Evolutionary conservation across 2,329 filamentous ascomycete genomes (phyloP).

Genomic region (Thielaviopsis euricoi): DNA sequence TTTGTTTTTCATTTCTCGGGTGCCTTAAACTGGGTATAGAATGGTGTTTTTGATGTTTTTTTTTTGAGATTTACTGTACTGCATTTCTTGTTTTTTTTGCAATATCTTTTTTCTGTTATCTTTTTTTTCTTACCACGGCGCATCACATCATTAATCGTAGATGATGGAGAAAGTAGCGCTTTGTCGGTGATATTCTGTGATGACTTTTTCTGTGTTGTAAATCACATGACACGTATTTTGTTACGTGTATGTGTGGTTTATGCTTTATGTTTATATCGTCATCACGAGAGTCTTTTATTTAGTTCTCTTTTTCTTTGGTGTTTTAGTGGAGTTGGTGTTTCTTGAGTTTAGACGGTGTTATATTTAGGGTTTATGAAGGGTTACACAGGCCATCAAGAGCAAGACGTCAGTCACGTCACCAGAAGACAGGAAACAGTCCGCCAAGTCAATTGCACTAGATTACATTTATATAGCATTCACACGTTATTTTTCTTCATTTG

Average conservation of each 20-base stretch:
- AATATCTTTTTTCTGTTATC: neutral
- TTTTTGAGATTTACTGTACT: constrained; percentile 7
- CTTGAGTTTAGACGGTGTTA: neutral
- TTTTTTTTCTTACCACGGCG: neutral
- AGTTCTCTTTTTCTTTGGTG: neutral
- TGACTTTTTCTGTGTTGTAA: neutral
- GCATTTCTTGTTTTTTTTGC: constrained; percentile 9
- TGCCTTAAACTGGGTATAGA: neutral
- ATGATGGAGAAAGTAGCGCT: neutral
- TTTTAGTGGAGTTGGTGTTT: neutral
- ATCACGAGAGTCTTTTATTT: neutral
- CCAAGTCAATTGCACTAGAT: neutral
- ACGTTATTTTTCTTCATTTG: neutral
- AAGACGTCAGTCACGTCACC: too few species aligned
- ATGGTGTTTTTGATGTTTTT: constrained; percentile 8
- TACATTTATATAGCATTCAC: too few species aligned
- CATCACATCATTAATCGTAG: neutral
- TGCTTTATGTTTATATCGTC: neutral
- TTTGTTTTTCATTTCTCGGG: neutral
- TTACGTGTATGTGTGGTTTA: neutral
- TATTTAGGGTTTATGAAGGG: neutral
- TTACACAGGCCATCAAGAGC: neutral
- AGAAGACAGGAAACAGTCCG: neutral
- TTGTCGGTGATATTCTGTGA: neutral
- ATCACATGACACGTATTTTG: neutral